Percentiles rank a stretch among this genome's conserved stretches.
Conservation (phyloP, 805 yeast species). For the Spathaspora sp. region DNA sequence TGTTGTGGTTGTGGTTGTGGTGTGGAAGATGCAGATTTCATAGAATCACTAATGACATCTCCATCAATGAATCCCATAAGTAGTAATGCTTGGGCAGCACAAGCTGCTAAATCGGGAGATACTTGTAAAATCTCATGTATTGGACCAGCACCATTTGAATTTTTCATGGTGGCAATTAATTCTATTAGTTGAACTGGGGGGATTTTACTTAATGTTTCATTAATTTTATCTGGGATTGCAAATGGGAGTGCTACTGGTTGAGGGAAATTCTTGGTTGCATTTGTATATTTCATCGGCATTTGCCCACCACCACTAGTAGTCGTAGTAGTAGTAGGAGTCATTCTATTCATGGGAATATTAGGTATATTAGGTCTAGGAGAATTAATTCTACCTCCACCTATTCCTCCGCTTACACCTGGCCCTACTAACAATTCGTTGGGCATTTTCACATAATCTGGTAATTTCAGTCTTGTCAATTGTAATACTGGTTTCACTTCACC, state of each 20-base stretch:
- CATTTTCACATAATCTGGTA: conserved; percentile 56
- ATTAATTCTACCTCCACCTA: background rate
- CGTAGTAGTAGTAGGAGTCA: background rate
- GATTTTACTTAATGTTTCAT: conserved; percentile 56
- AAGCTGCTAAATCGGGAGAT: conserved; percentile 55
- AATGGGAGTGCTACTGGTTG: conserved; percentile 43
- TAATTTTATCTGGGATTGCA: conserved; percentile 51
- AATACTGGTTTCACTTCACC: conserved; percentile 41
- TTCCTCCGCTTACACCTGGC: background rate
- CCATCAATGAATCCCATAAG: conserved; percentile 75
- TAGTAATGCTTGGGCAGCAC: conserved; percentile 70
- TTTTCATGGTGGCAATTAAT: conserved; percentile 62
- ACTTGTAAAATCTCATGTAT: conserved; percentile 52
- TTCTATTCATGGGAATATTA: background rate
- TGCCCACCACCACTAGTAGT: conserved; percentile 10
- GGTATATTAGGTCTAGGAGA: conserved; percentile 2
- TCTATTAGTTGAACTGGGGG: conserved; percentile 73
- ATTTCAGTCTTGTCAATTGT: conserved; percentile 38
- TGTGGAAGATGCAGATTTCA: conserved; percentile 24
- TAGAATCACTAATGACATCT: conserved; percentile 61
- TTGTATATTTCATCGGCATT: conserved; percentile 46
- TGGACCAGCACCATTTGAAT: conserved; percentile 45
- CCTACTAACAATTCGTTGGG: conserved; percentile 43
- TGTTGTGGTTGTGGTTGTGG: conserved; percentile 17
- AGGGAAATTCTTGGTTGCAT: conserved; percentile 58